Conservation (phyloP, 768 basidiomycete genomes). For the Asterophora lycoperdoides region DNA sequence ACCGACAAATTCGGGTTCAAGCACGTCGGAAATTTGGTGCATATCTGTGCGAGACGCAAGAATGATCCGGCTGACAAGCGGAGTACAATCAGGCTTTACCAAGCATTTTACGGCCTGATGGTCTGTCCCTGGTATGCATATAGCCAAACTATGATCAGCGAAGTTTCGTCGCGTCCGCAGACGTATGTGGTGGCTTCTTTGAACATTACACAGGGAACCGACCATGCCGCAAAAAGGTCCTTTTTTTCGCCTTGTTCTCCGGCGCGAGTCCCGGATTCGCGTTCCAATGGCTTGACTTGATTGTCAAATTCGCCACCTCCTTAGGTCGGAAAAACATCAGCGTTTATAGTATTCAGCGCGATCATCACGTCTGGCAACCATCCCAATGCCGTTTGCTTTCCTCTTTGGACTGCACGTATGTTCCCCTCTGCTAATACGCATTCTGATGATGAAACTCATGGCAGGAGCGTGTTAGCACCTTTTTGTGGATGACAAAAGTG, state of each 20-base stretch:
- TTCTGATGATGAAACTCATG: not conserved
- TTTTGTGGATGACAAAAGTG: slow-evolving; percentile 65
- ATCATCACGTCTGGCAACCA: slow-evolving; percentile 69
- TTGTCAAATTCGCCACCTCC: not conserved
- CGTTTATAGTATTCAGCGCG: slow-evolving; percentile 72
- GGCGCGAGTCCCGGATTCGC: slow-evolving; percentile 38
- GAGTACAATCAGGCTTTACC: slow-evolving; percentile 53
- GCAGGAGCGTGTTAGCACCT: slow-evolving; percentile 53
- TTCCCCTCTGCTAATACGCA: not conserved
- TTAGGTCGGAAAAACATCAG: slow-evolving; percentile 69
- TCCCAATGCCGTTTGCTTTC: slow-evolving; percentile 73
- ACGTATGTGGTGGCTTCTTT: slow-evolving; percentile 39
- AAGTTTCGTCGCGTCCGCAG: slow-evolving; percentile 68
- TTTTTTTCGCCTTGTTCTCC: slow-evolving; percentile 73
- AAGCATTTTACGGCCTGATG: slow-evolving; percentile 67
- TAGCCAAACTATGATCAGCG: slow-evolving; percentile 80
- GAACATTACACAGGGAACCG: not conserved
- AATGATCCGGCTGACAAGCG: not conserved
- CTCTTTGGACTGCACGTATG: slow-evolving; percentile 58
- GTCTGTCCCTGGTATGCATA: slow-evolving; percentile 81
- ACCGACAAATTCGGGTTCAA: slow-evolving; percentile 76
- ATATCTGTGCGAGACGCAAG: slow-evolving; percentile 1
- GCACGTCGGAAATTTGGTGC: slow-evolving; percentile 73
- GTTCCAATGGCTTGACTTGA: not conserved
- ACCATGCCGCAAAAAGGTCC: slow-evolving; percentile 40